Percentiles rank a stretch among this genome's conserved stretches.
phyloP scores from a whole-genome alignment of 2,329 filamentous ascomycete species.

The Ustilaginoidea virens region DNA sequence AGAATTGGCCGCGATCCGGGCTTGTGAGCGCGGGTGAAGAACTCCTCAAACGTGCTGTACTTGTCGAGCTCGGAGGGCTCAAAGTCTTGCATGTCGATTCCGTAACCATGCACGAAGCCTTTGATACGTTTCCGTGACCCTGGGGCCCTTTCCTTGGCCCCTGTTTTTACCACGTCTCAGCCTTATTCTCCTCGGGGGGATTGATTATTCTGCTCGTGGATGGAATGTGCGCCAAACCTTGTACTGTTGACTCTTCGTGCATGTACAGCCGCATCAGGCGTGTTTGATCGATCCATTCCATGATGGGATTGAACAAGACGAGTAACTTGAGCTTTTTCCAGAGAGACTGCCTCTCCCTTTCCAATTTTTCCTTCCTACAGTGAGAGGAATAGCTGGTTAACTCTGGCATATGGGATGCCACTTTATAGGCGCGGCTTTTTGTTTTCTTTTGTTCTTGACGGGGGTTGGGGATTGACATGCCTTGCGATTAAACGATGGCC shows the following conservation, averaged over 20 bases:
- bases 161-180: slow-evolving; percentile 1
- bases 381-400: no score
- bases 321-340: slow-evolving; percentile 24
- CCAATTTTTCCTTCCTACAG: slow-evolving; percentile 16
- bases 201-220: no score
- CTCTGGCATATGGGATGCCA: no score
- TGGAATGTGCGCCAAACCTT: slow-evolving; percentile 12
- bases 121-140: slow-evolving; percentile 19
- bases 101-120: slow-evolving; percentile 19
- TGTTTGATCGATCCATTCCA: slow-evolving; percentile 23
- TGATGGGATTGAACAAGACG: slow-evolving; percentile 23
- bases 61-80: slow-evolving; percentile 17
- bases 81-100: slow-evolving; percentile 22
- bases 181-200: no score
- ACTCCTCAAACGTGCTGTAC: slow-evolving; percentile 21
- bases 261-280: slow-evolving; percentile 20
- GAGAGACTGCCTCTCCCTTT: slow-evolving; percentile 22
- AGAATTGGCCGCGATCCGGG: slow-evolving; percentile 15
- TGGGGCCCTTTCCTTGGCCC: slow-evolving; percentile 12
- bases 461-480: no score
- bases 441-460: no score
- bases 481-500: slow-evolving; percentile 4
- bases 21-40: slow-evolving; percentile 20
- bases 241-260: slow-evolving; percentile 17
- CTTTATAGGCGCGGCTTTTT: no score